Evolutionary conservation across 495 filamentous ascomycete species (phyloP), one percentile per base, ranked within the genome.

Genomic region (Articulospora tetracladia): DNA sequence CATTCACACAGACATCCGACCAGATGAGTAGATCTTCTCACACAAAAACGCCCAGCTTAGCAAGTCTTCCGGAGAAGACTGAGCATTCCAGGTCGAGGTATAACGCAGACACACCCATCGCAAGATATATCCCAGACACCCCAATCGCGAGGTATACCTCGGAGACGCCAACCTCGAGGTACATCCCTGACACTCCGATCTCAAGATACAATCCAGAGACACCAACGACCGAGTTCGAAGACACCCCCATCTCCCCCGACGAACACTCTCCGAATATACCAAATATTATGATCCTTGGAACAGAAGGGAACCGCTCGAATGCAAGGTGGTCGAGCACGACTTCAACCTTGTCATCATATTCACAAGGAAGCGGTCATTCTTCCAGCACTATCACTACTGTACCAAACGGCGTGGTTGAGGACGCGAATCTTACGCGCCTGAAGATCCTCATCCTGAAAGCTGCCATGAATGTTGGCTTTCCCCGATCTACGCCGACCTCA

Each of bases 131-230:
- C 8, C 92, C 92, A 11, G 92, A 97, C 74, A 97, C 92, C 0
- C 92, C 92, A 0, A 92, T 90, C 1, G 96, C 92, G 12, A 89
- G 96, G 62, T 96, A n/a, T n/a, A n/a, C n/a, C n/a, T n/a, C n/a
- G n/a, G n/a, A n/a, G n/a, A n/a, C n/a, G n/a, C n/a, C n/a, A n/a
- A n/a, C n/a, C n/a, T n/a, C n/a, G n/a, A n/a, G n/a, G n/a, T n/a
- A n/a, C n/a, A n/a, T n/a, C n/a, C 52, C 60, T 13, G 57, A 63
- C 7, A 63, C 59, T 52, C 27, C 53, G 13, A 51, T 41, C 8
- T 51, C 41, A 4, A 53, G 30, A 34, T 66, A 64, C 57, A 71
- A 79, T 11, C 92, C 92, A 11, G 92, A 97, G 74, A 97, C 92
- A 0, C 92, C 92, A 0, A 92, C 91, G 1, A 97, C 92, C 11